A percentile compares a stretch with the other conserved stretches of the same genome.
These are phyloP conservation scores for Aspergillus sp. DNA, from an alignment of 2,329 filamentous ascomycete species.

Conservation along the genomic window DNA sequence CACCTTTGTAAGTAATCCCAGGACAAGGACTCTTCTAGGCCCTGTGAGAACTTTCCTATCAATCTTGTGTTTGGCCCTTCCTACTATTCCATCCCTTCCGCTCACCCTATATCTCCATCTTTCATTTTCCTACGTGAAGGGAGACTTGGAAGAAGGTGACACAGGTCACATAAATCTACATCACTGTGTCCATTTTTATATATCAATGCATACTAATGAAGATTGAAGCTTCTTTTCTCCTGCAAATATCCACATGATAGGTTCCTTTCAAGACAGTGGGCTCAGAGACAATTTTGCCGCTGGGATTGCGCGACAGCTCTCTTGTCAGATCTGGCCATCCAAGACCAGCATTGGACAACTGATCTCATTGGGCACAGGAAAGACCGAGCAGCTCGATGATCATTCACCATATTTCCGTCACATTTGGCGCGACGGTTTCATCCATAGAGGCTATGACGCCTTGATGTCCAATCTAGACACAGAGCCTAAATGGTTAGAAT, in stretches of 20 bases:
- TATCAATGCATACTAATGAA: conserved; percentile 1
- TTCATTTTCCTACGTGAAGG: too few species aligned
- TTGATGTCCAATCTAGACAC: conserved; percentile 16
- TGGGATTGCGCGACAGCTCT: conserved; percentile 7
- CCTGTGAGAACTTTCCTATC: too few species aligned
- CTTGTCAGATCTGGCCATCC: conserved; percentile 12
- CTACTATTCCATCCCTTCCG: too few species aligned
- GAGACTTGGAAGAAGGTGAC: too few species aligned
- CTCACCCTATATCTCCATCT: too few species aligned
- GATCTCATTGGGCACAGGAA: conserved; percentile 13
- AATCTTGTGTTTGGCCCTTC: too few species aligned
- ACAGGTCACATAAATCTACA: too few species aligned
- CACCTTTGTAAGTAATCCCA: conserved; percentile 13
- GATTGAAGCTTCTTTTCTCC: conserved; percentile 14
- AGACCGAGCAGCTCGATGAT: neutral
- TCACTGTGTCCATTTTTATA: neutral
- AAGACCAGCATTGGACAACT: conserved; percentile 5
- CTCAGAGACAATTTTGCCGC: conserved; percentile 10
- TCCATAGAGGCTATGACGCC: conserved; percentile 11
- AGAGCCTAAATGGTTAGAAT: conserved; percentile 11
- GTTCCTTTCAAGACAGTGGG: conserved; percentile 10
- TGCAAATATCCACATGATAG: conserved; percentile 4
- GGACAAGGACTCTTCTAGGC: too few species aligned
- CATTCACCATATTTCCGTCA: conserved; percentile 13
- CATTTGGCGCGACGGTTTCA: conserved; percentile 14